Base-by-base conservation (phyloP, 768 basidiomycete species). In the Thelephora aurantiotincta region DNA sequence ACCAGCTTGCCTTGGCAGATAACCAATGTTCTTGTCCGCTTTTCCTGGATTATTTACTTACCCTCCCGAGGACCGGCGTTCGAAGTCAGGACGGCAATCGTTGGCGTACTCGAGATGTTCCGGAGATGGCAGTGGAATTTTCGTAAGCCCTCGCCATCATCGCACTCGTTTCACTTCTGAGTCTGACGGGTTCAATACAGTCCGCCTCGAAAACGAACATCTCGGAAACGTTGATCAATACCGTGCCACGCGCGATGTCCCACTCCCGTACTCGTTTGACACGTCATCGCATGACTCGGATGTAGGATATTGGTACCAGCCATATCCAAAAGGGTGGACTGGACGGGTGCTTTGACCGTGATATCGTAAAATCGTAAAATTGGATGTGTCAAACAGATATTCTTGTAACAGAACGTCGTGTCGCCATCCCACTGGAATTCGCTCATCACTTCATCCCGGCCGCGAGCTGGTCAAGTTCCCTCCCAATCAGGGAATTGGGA, bases 201-300 rank as follows among this genome's bases (percentile, higher is more conserved):
- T 75, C 62, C 85, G 87, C 54, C 64, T 89, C 36, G 87, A 93
- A 62, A 91, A 86, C 64, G 92, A 96, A 64, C 92, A 96, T 53
- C 65, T 93, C 22, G 86, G 87, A 69, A 96, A 96, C 61, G 77
- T 86, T 62, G 88, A 89, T 71, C 89, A 91, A 55, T 94, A 89
- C 61, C 87, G 91, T 19, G 78, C 86, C 37, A 89, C 84, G 1
- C 72, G 82, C 20, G 90, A 96, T 56, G 78, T 90, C 12, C 84
- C 88, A 0, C 63, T 96, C 33, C 90, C 89, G 1, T 94, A 93
- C 61, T 58, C 66, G 1, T 65, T 80, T 46, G 74, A 80, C 42
- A 62, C 65, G 3, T 48, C 53, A 26, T 56, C 53, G 3, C 58
- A 66, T 41, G 71, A 76, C 42, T 61, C 66, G 33, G 70, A 64